Conservation (phyloP, 2,329 filamentous ascomycete genomes). For the Fusarium sp. region DNA sequence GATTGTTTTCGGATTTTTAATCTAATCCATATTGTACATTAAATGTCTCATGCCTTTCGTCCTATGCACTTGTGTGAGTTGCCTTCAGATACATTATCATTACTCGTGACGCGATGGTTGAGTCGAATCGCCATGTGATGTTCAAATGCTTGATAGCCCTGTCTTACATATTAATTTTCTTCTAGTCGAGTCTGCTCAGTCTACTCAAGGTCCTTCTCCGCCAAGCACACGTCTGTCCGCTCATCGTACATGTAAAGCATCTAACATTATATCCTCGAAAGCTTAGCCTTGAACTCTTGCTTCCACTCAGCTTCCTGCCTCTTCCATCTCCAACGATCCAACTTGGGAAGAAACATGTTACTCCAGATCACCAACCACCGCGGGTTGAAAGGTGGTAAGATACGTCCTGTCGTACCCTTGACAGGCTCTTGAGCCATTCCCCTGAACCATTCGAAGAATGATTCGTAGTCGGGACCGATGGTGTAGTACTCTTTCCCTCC, state of each 20-base stretch:
- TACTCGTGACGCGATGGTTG: accelerated
- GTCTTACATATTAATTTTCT: background rate
- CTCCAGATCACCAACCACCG: conserved; percentile 35
- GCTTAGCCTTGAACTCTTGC: background rate
- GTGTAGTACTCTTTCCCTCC: conserved; percentile 40
- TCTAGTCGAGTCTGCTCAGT: background rate
- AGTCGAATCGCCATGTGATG: background rate
- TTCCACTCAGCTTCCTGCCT: conserved; percentile 27
- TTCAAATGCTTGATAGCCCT: too few relatives aligned
- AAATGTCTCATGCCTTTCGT: background rate
- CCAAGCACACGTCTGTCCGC: too few relatives aligned
- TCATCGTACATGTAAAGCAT: too few relatives aligned
- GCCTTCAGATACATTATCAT: background rate
- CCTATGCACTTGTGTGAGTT: background rate
- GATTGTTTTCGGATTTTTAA: conserved; percentile 9
- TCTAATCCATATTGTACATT: conserved; percentile 5
- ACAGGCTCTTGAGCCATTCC: conserved; percentile 28
- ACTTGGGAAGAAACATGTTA: conserved; percentile 18
- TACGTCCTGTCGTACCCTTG: conserved; percentile 17
- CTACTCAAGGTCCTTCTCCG: background rate
- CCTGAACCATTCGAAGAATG: conserved; percentile 31
- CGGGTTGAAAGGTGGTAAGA: conserved; percentile 22
- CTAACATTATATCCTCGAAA: conserved; percentile 1
- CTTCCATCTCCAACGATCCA: conserved; percentile 31
- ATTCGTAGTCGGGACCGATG: conserved; percentile 29